phyloP scores from a whole-genome alignment of 2,329 filamentous ascomycete species.

The Neonectria punicea region DNA sequence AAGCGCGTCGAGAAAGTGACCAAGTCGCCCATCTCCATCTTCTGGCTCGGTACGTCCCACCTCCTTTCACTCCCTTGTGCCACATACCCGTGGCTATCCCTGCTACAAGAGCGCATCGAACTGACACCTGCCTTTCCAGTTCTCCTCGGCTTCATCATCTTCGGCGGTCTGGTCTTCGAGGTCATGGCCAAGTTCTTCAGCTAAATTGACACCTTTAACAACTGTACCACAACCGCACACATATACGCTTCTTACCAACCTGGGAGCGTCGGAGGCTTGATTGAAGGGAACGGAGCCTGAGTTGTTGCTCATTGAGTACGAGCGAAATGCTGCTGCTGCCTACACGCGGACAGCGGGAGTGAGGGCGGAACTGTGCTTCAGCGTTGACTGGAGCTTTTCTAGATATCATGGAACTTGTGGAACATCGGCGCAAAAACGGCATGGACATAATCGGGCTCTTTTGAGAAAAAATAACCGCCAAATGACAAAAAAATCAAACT shows the following conservation, averaged over 20 bases:
- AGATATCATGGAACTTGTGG: constrained; percentile 41
- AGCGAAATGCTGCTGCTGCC: constrained; percentile 9
- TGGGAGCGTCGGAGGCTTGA: constrained; percentile 14
- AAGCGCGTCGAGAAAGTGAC: constrained; percentile 64
- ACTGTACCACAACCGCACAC: constrained; percentile 16
- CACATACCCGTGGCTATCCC: not conserved
- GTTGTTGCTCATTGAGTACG: constrained; percentile 14
- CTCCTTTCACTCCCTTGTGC: not conserved
- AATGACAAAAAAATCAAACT: constrained; percentile 9
- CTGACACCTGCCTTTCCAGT: constrained; percentile 48
- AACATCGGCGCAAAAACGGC: constrained; percentile 44
- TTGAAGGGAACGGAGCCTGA: constrained; percentile 11
- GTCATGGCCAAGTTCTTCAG: constrained; percentile 64
- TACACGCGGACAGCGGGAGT: constrained; percentile 16
- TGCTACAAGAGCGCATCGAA: not conserved
- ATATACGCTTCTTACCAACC: constrained; percentile 20
- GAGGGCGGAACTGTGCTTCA: constrained; percentile 31
- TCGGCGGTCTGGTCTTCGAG: constrained; percentile 70
- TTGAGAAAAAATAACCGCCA: constrained; percentile 4
- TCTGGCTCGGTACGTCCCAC: constrained; percentile 68
- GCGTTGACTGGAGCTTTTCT: constrained; percentile 28
- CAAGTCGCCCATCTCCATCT: constrained; percentile 72
- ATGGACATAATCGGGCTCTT: constrained; percentile 35
- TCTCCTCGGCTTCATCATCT: constrained; percentile 69
- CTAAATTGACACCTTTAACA: constrained; percentile 31